These are phyloP conservation scores for Boletus rex-veris DNA, from an alignment of 768 basidiomycete genomes.

Conservation along the genomic window DNA sequence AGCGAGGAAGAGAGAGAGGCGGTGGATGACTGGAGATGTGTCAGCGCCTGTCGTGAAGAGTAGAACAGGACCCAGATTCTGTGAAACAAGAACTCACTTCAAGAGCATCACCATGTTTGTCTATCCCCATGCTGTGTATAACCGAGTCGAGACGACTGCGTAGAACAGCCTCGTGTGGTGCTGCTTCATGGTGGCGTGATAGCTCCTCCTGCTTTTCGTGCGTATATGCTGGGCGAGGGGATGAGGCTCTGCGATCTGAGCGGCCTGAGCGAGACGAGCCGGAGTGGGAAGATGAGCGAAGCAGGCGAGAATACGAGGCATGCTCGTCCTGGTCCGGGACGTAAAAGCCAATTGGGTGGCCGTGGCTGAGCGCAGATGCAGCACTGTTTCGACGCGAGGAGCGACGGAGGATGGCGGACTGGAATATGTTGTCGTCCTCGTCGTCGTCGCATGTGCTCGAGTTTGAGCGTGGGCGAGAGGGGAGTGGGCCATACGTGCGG, in stretches of 20 bases:
- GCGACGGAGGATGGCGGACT: constrained; percentile 26
- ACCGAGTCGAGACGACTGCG: constrained; percentile 52
- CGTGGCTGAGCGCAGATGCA: constrained; percentile 12
- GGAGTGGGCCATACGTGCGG: constrained; percentile 23
- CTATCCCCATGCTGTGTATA: constrained; percentile 34
- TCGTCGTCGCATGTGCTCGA: constrained; percentile 22
- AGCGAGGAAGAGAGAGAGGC: constrained; percentile 30
- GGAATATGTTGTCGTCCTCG: constrained; percentile 25
- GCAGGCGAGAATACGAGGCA: constrained; percentile 21
- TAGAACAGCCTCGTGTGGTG: constrained; percentile 54
- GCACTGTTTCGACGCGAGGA: constrained; percentile 22
- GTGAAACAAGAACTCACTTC: constrained; percentile 22
- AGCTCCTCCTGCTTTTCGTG: constrained; percentile 22
- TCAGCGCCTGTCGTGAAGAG: constrained; percentile 18
- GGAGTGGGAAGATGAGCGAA: constrained; percentile 27
- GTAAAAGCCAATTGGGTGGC: constrained; percentile 21
- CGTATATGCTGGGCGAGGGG: constrained; percentile 8
- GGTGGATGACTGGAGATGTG: constrained; percentile 22
- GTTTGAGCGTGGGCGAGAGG: constrained; percentile 26
- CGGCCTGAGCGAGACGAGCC: constrained; percentile 25
- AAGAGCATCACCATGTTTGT: constrained; percentile 16
- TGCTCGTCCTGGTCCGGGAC: constrained; percentile 33
- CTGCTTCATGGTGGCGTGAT: constrained; percentile 27
- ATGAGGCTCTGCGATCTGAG: constrained; percentile 19
- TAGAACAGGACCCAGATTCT: constrained; percentile 5